These are phyloP conservation scores for Blastobotrys ciferrii DNA, from an alignment of 1,139 yeast genomes.

Conservation along the genomic window DNA sequence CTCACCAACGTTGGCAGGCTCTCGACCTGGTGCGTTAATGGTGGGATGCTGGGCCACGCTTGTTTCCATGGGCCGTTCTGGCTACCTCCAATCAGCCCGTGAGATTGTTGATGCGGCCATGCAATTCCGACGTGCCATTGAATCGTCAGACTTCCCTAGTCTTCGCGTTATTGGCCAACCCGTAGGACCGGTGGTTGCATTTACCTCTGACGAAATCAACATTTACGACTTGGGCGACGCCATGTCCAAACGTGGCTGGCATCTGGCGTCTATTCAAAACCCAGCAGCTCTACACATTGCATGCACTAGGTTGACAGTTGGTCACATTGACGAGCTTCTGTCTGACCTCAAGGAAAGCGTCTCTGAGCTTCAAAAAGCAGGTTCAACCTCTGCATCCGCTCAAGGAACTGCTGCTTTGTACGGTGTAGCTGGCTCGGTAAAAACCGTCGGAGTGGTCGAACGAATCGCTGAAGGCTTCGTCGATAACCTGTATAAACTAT, in stretches of 20 bases:
- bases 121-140: constrained; percentile 52
- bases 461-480: constrained; percentile 72
- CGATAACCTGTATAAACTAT: constrained; percentile 66
- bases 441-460: constrained; percentile 84
- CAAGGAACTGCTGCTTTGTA: constrained; percentile 77
- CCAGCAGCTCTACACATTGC: constrained; percentile 94
- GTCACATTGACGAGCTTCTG: constrained; percentile 61
- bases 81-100: constrained; percentile 65
- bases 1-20: constrained; percentile 94
- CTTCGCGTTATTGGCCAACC: constrained; percentile 83
- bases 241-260: constrained; percentile 78
- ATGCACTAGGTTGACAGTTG: constrained; percentile 67
- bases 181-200: constrained; percentile 73
- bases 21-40: constrained; percentile 94
- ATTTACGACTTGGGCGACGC: constrained; percentile 76
- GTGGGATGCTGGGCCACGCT: constrained; percentile 98
- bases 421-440: constrained; percentile 91
- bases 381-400: constrained; percentile 31
- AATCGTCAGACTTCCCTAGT: constrained; percentile 45
- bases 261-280: constrained; percentile 75
- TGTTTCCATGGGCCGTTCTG: constrained; percentile 73
- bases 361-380: constrained; percentile 40
- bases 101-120: constrained; percentile 68
- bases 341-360: constrained; percentile 53
- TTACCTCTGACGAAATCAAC: constrained; percentile 57